Percentiles rank a stretch among this genome's conserved stretches.
Evolutionary conservation across 805 yeast species (phyloP).

Genomic region (Citeromyces matritensis): DNA sequence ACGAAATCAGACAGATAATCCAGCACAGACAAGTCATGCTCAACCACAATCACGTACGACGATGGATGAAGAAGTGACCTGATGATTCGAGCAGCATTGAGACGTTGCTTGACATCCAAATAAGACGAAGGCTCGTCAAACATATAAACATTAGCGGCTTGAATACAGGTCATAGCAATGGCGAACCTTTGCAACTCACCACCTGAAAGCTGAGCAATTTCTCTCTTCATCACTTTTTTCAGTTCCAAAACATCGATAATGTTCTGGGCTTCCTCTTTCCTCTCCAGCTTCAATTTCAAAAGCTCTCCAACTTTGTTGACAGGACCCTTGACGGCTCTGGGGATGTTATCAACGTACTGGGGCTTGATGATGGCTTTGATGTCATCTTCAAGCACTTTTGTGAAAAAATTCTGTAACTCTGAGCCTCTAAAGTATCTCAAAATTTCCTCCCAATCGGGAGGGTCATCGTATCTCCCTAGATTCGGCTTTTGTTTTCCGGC

Average conservation of each 20-base stretch:
- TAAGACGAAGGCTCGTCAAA: slow-evolving; percentile 98
- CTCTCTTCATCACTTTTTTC: slow-evolving; percentile 67
- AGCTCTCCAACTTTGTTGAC: slow-evolving; percentile 69
- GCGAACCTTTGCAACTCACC: slow-evolving; percentile 99
- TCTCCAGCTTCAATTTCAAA: slow-evolving; percentile 60
- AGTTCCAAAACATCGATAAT: slow-evolving; percentile 64
- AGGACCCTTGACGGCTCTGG: slow-evolving; percentile 90
- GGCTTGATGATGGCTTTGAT: slow-evolving; percentile 97
- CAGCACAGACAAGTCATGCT: slow-evolving; percentile 95
- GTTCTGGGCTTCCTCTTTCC: slow-evolving; percentile 48
- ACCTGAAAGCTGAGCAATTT: slow-evolving; percentile 83
- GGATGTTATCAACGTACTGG: slow-evolving; percentile 95
- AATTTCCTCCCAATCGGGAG: slow-evolving; percentile 96
- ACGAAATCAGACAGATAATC: slow-evolving; percentile 95
- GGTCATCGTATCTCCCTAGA: slow-evolving; percentile 84
- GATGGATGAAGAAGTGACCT: slow-evolving; percentile 70
- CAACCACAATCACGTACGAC: slow-evolving; percentile 87
- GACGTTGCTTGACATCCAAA: slow-evolving; percentile 96
- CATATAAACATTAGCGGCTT: slow-evolving; percentile 92
- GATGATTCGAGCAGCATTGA: slow-evolving; percentile 91
- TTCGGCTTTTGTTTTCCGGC: slow-evolving; percentile 98
- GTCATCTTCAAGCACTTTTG: slow-evolving; percentile 85
- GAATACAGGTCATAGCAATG: slow-evolving; percentile 93
- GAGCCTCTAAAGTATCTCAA: slow-evolving; percentile 89
- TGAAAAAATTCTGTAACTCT: slow-evolving; percentile 91